phyloP scores from a whole-genome alignment of 192 early-diverging fungal genomes.

The Mortierella hygrophila region DNA sequence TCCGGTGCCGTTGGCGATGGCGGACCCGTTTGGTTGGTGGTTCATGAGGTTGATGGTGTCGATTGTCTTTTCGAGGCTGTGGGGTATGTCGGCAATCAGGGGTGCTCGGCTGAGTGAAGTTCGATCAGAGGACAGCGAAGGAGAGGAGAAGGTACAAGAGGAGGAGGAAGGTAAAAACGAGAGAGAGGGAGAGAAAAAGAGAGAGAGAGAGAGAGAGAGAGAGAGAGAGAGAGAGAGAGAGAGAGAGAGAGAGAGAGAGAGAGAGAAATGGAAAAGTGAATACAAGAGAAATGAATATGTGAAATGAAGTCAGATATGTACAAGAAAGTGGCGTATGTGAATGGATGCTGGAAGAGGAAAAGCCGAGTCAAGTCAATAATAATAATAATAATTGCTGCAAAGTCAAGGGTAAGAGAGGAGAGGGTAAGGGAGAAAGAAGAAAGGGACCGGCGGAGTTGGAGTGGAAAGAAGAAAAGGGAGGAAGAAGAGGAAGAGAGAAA shows the following conservation, averaged over 20 bases:
- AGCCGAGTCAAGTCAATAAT: background rate
- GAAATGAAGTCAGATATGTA: conserved; percentile 1
- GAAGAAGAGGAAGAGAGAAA: background rate
- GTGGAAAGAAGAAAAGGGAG: background rate
- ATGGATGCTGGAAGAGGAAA: conserved; percentile 1
- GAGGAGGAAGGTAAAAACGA: too few species aligned
- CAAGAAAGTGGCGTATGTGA: background rate
- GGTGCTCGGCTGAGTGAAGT: conserved; percentile 19
- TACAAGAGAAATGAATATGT: background rate
- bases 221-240: background rate
- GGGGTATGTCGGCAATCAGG: conserved; percentile 31
- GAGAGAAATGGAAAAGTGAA: background rate
- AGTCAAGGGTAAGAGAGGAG: background rate
- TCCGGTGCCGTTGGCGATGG: background rate
- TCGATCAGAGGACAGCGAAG: background rate
- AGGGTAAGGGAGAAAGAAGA: background rate
- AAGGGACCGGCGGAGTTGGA: background rate
- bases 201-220: background rate
- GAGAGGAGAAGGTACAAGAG: background rate
- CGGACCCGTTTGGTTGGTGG: conserved; percentile 15
- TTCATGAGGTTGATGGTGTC: conserved; percentile 57
- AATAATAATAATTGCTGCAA: background rate
- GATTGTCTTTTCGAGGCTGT: conserved; percentile 32
- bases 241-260: background rate
- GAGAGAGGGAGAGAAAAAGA: background rate